Evolutionary conservation across 148 eudicot species (phyloP), one percentile per base, ranked within the genome.

Genomic region (Mesembryanthemum crystallinum): DNA sequence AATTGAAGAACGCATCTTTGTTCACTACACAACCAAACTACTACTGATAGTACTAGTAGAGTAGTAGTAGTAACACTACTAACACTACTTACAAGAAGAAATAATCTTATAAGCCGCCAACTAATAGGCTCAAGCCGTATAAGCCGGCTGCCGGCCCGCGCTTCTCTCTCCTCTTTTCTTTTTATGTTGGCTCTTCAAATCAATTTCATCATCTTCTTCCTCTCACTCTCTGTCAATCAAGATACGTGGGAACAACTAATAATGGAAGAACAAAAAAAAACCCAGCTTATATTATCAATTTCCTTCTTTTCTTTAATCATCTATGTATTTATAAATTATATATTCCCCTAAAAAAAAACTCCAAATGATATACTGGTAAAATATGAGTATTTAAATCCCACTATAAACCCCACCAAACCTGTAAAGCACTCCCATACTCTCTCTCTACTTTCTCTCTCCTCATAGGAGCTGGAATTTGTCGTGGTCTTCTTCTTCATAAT

Each of bases 331-430:
- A 27, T 61, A 2, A 9, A 61, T 61, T 61, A 11, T 1, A 61
- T 4, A 24, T 17, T 13, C 25, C 42, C 39, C 21, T 42, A 66
- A 0, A 37, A 23, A 66, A 39, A 15, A 15, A 4, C 4, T n/a
- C 1, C 24, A 42, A 67, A 11, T 21, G 25, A 7, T 12, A 4
- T 28, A 27, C 57, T 17, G 35, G 30, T 71, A 11, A 57, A 72
- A 2, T 21, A 57, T 6, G 27, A 10, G 23, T 54, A 65, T 64
- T 75, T 51, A 75, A 75, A n/a, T 25, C 78, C 72, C 64, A 10
- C 18, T 47, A 18, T 20, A 64, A 74, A 30, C 24, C 71, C 62
- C 62, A 65, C 71, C 72, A 52, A 35, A 75, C 51, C 78, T 65
- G 78, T 75, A 75, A 75, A 75, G 71, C 18, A 33, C 39, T 13